Percentiles rank a stretch among this genome's conserved stretches.
Evolutionary conservation across 345 rosid genomes (phyloP).

Genomic region (Syzygium oleosum): DNA sequence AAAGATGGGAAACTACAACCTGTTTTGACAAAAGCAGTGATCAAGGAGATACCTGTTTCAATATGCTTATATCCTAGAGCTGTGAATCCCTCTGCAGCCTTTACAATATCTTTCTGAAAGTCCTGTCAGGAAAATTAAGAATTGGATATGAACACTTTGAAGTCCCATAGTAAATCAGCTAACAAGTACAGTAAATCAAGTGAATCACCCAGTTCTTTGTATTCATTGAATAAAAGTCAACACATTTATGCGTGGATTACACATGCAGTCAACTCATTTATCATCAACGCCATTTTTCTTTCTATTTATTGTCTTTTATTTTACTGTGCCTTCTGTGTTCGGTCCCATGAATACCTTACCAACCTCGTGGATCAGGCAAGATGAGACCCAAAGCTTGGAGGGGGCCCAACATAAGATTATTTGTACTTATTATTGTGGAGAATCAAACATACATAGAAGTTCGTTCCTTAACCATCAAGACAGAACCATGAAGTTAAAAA

Average conservation of each 20-base stretch:
- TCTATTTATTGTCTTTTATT: neutral
- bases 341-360: neutral
- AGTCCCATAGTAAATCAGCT: neutral
- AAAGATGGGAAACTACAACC: neutral
- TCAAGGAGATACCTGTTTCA: constrained; percentile 60
- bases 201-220: neutral
- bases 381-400: neutral
- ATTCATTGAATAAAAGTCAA: neutral
- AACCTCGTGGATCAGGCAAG: neutral
- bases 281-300: neutral
- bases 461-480: neutral
- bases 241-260: neutral
- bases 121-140: constrained; percentile 42
- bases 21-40: neutral
- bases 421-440: neutral
- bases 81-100: constrained; percentile 70
- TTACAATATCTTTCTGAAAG: constrained; percentile 74
- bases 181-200: neutral
- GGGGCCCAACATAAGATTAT: neutral
- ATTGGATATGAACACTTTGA: neutral
- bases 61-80: constrained; percentile 72
- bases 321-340: neutral
- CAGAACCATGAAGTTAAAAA: neutral
- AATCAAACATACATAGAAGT: neutral
- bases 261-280: neutral